Base-by-base conservation (phyloP, 2,329 filamentous ascomycete species). In the Sporothrix variecibatus region DNA sequence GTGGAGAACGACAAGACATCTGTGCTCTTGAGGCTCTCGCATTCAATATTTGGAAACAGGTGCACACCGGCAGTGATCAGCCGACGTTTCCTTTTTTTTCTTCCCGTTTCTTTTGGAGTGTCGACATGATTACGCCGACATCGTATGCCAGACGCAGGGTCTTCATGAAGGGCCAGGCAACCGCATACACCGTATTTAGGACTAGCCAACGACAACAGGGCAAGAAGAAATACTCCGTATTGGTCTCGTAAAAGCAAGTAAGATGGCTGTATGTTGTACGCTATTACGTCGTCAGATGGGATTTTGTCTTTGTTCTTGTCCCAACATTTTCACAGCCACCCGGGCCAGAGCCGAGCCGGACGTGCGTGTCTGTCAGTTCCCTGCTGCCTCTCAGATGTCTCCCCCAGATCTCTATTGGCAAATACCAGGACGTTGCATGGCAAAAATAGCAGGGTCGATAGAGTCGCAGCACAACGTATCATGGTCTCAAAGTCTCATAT, bases 271-370 rank as follows among this genome's bases (percentile, higher is more conserved):
- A 5, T 49, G 43, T 49, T 49, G 43, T 49, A 49, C 43, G 43
- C 3, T 34, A 8, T 34, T 34, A 34, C 53, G 4, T 2, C 9
- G 26, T 15, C 6, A 38, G 58, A n/a, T 38, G 58, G 58, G 15
- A n/a, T 34, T 40, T 34, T 40, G 31, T 11, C 20, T 17, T 38
- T 34, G 7, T 34, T 20, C 40, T 17, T 49, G 23, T 49, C 40
- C 62, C 38, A 46, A 8, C 38, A n/a, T 53, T 28, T 51, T 51
- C 46, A 69, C 46, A 69, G 65, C 65, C 65, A 69, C 65, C 12
- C 65, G 46, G 64, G 12, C 43, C 64, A 68, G 64, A 49, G 4
- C 17, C 43, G 17, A 34, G 64, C 64, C 64, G 62, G 38, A 23
- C 23, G 11, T 23, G 62, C 38, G n/a, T 26, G 60, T 26, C 12